Base-by-base conservation (phyloP, 108 stramenopile genomes). In the Epipyxis sp. region DNA sequence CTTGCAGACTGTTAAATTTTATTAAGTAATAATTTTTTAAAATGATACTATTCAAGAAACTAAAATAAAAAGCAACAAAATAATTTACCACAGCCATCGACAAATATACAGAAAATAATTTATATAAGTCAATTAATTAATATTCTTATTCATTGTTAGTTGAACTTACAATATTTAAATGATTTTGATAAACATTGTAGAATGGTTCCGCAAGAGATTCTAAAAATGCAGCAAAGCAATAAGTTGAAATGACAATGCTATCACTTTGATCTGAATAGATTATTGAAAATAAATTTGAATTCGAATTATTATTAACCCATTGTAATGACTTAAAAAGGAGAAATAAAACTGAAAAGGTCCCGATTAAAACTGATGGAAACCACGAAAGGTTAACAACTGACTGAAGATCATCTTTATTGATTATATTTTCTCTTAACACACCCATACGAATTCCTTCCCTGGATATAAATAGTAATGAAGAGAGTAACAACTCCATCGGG, bases 371-470 rank as follows among this genome's bases (percentile, higher is more conserved):
- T 13, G 20, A 13, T 6, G 46, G 46, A 20, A 50, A 20, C 46
- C 46, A 50, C 20, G 46, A 50, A 50, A 50, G 13, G 20, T 50
- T 50, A 13, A 50, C 46, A 6, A 50, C 46, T 13, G 46, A 6
- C 46, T 50, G 46, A 6, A 6, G 20, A 50, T 50, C 46, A 13
- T 50, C 46, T 13, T 20, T 20, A 50, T 20, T 50, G 6, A 6
- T 6, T 20, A 50, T 20, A 50, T 13, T 20, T 13, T 50, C 13
- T 13, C 61, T 16, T 3, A 65, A 32, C 20, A 16, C 20, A 65
- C 87, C 90, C 59, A 95, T 77, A 16, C 94, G 92, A 83, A 93
- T 92, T 25, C 92, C 92, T 81, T 95, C 94, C 6, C 94, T 82
- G 71, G 91, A 90, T 13, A 95, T 76, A 82, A 93, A 95, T 10